These are phyloP conservation scores for Zasmidium angulare DNA, from an alignment of 2,329 filamentous ascomycete species.

Conservation along the genomic window DNA sequence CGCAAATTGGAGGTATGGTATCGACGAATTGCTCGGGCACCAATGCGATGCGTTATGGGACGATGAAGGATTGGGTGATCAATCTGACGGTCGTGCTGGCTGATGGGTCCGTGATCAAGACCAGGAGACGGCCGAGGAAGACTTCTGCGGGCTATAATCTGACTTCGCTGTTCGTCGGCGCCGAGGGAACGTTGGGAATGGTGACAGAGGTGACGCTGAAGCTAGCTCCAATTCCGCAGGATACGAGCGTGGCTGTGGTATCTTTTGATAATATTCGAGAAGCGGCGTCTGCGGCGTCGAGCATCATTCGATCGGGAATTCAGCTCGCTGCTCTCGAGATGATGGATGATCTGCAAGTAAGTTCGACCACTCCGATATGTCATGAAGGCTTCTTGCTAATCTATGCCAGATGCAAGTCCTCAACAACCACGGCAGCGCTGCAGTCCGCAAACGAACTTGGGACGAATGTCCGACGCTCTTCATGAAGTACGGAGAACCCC, in stretches of 20 bases:
- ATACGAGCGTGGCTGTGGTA: slow-evolving; percentile 75
- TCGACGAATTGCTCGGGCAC: slow-evolving; percentile 73
- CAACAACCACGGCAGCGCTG: slow-evolving; percentile 59
- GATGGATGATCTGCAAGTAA: slow-evolving; percentile 77
- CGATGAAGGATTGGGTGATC: slow-evolving; percentile 86
- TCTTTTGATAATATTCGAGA: slow-evolving; percentile 75
- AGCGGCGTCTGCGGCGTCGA: slow-evolving; percentile 71
- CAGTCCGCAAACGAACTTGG: slow-evolving; percentile 70
- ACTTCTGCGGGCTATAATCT: slow-evolving; percentile 82
- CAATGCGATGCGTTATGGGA: slow-evolving; percentile 70
- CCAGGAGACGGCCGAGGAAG: slow-evolving; percentile 71
- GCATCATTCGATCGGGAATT: slow-evolving; percentile 72
- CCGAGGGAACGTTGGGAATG: slow-evolving; percentile 76
- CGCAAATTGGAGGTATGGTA: slow-evolving; percentile 81
- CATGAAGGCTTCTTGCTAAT: not conserved
- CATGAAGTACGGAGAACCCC: slow-evolving; percentile 49
- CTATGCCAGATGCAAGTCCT: slow-evolving; percentile 66
- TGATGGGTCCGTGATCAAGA: slow-evolving; percentile 78
- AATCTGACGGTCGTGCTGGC: slow-evolving; percentile 79
- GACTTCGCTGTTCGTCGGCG: slow-evolving; percentile 75
- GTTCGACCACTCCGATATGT: not conserved
- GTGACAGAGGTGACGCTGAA: slow-evolving; percentile 84
- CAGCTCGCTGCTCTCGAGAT: slow-evolving; percentile 78
- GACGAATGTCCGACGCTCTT: slow-evolving; percentile 75
- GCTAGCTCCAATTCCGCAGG: slow-evolving; percentile 71